Base-by-base conservation (phyloP, 805 yeast genomes). In the Saccharomycopsis fibuligera region DNA sequence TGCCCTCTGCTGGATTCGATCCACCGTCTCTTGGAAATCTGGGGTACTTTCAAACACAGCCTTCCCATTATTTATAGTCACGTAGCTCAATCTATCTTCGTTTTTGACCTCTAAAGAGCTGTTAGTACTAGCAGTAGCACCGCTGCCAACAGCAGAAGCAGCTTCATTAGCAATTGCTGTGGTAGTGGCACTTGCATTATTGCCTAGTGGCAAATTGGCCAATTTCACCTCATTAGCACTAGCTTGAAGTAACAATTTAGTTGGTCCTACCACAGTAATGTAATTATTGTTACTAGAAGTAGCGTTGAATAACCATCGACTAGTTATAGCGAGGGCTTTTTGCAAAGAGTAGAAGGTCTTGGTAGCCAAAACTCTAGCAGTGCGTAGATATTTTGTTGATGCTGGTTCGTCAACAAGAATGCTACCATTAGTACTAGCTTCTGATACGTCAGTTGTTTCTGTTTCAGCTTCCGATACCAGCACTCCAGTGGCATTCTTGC, bases 41-140 rank as follows among this genome's bases (percentile, higher is more conserved):
- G 19, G n/a, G 16, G 56, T 53, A 37, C 43, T 50, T 45, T 53
- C 46, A 22, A 50, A 53, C 25, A 21, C 38, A 4, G 51, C 54
- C 45, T 62, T 58, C 9, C 60, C 61, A 3, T 59, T 55, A n/a
- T 59, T 50, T 9, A 70, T 57, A 1, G 67, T 66, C 2, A 69
- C 75, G 46, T 66, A 64, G 51, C 63, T 69, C 50, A 71, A 61
- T 48, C 64, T 68, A 50, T 70, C 74, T 10, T 63, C 60, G 14
- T 35, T 48, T 35, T 51, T 39, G 8, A 48, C 49, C 5, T 46
- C 29, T 0, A 71, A 19, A 17, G 21, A 5, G 5, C n/a, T 17
- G 19, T 33, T 9, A n/a, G n/a, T n/a, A 4, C 21, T 36, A 17
- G 21, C 45, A 33, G 31, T 12, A 24, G n/a, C 16, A 10, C 9